A percentile compares a stretch with the other conserved stretches of the same genome.
These are phyloP conservation scores for Penicillium sp. DNA, from an alignment of 2,329 filamentous ascomycete species.

Conservation along the genomic window DNA sequence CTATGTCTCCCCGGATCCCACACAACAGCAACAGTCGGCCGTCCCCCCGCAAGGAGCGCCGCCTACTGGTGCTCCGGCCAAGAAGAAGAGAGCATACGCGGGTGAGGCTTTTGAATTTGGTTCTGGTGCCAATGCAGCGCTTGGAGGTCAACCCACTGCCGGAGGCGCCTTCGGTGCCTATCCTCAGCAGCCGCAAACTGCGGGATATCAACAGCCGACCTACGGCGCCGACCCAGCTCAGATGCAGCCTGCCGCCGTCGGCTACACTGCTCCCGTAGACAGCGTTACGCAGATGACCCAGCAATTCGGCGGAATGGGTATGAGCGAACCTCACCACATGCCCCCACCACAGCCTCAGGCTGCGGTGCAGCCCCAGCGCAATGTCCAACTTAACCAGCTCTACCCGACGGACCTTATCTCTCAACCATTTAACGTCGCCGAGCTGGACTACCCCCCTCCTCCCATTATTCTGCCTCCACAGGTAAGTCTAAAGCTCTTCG, in stretches of 20 bases:
- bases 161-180: slow-evolving; percentile 67
- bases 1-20: slow-evolving; percentile 46
- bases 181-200: slow-evolving; percentile 55
- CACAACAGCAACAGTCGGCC: slow-evolving; percentile 38
- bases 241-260: slow-evolving; percentile 65
- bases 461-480: slow-evolving; percentile 89
- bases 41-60: slow-evolving; percentile 37
- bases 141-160: slow-evolving; percentile 53
- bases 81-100: slow-evolving; percentile 92
- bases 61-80: slow-evolving; percentile 43
- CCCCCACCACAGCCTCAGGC: slow-evolving; percentile 45
- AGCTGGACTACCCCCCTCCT: slow-evolving; percentile 88
- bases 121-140: slow-evolving; percentile 76
- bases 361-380: slow-evolving; percentile 54
- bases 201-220: slow-evolving; percentile 47
- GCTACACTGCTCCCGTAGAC: slow-evolving; percentile 63
- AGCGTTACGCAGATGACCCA: slow-evolving; percentile 75
- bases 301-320: slow-evolving; percentile 78
- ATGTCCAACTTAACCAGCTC: slow-evolving; percentile 74
- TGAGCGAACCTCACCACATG: slow-evolving; percentile 62
- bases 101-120: slow-evolving; percentile 94
- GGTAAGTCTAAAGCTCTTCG: slow-evolving; percentile 60
- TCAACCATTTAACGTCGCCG: slow-evolving; percentile 90
- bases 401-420: slow-evolving; percentile 89
- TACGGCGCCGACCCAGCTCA: slow-evolving; percentile 51